Evolutionary conservation across 495 filamentous ascomycete genomes (phyloP).

Genomic region (Neurospora terricola): DNA sequence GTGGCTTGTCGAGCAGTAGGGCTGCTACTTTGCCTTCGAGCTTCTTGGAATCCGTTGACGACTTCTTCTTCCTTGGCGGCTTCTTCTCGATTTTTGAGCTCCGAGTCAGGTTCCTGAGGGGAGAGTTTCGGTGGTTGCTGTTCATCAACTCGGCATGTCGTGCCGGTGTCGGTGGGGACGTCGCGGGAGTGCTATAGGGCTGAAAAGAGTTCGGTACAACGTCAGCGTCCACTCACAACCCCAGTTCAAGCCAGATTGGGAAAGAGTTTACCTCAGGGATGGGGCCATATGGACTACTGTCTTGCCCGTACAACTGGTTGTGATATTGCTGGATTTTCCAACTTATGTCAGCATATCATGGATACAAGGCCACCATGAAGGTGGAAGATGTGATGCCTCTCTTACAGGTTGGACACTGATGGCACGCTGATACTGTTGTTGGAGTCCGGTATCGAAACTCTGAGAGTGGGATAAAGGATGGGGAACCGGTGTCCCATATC

Average conservation of each 20-base stretch:
- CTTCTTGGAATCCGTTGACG: not conserved
- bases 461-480: conserved; percentile 15
- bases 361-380: not conserved
- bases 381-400: not conserved
- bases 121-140: conserved; percentile 2
- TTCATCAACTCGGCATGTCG: conserved; percentile 24
- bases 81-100: conserved; percentile 26
- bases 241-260: not conserved
- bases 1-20: conserved; percentile 50
- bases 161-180: conserved; percentile 38
- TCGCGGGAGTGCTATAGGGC: conserved; percentile 42
- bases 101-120: conserved; percentile 11
- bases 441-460: conserved; percentile 6
- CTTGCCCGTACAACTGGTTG: conserved; percentile 27
- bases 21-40: conserved; percentile 29
- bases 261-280: conserved; percentile 15
- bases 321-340: conserved; percentile 18
- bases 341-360: conserved; percentile 5
- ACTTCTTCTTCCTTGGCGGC: conserved; percentile 31
- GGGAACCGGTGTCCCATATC: conserved; percentile 31
- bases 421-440: conserved; percentile 20
- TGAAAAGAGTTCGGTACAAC: conserved; percentile 9
- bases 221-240: conserved; percentile 3
- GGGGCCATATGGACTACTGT: conserved; percentile 21
- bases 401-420: conserved; percentile 13